phyloP scores from a whole-genome alignment of 2,329 filamentous ascomycete species.

The Trichoderma sp. region DNA sequence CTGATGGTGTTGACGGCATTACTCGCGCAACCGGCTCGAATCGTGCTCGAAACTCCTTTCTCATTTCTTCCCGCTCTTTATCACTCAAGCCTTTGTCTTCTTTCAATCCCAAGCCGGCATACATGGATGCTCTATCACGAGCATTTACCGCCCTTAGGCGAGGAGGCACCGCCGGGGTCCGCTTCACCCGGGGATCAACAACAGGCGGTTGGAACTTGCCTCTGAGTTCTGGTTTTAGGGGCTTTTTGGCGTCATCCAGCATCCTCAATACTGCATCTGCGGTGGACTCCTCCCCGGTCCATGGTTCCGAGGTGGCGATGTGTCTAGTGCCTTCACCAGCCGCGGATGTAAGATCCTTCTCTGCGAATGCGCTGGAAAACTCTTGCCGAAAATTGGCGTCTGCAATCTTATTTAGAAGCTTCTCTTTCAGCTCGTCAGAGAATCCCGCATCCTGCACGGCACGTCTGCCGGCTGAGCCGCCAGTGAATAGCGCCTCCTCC shows the following conservation, averaged over 20 bases:
- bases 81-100: constrained; percentile 59
- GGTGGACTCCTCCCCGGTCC: constrained; percentile 75
- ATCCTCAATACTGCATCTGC: constrained; percentile 82
- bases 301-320: constrained; percentile 67
- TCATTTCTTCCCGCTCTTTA: constrained; percentile 70
- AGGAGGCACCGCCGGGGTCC: constrained; percentile 40
- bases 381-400: constrained; percentile 56
- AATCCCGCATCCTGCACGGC: constrained; percentile 65
- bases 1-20: constrained; percentile 75
- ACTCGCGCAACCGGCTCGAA: constrained; percentile 72
- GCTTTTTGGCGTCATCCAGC: constrained; percentile 77
- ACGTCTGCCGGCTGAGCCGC: constrained; percentile 59
- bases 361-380: constrained; percentile 49
- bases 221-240: constrained; percentile 55
- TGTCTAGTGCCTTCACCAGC: constrained; percentile 69
- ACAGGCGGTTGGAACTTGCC: constrained; percentile 49
- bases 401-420: constrained; percentile 58
- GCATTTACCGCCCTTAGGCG: constrained; percentile 55
- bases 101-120: constrained; percentile 50
- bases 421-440: constrained; percentile 62
- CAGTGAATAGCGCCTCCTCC: constrained; percentile 60
- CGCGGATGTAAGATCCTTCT: constrained; percentile 52
- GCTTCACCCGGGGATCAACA: constrained; percentile 55
- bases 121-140: constrained; percentile 58
- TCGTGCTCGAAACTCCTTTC: constrained; percentile 74